Percentiles rank a stretch among this genome's conserved stretches.
Evolutionary conservation across 1,284 basidiomycete species (phyloP).

Genomic region (Phaffia rhodozyma): DNA sequence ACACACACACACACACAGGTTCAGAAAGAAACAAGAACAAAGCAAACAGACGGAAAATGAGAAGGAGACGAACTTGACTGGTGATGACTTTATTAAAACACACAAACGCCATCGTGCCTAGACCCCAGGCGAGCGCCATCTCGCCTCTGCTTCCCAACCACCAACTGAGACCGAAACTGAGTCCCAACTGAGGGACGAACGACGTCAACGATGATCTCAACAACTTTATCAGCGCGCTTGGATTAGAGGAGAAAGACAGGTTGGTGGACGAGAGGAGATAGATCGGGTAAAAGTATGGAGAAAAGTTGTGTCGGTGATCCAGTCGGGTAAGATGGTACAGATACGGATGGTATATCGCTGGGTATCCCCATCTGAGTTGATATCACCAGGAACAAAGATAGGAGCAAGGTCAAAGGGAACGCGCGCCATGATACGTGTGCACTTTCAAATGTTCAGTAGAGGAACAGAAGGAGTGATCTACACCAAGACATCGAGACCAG

Average conservation of each 20-base stretch:
- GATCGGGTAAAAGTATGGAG: constrained; percentile 88
- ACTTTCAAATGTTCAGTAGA: neutral
- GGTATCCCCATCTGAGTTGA: constrained; percentile 70
- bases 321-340: constrained; percentile 81
- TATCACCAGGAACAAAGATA: neutral
- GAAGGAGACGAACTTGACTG: constrained; percentile 55
- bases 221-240: constrained; percentile 12
- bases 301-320: constrained; percentile 97
- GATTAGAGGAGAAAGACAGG: constrained; percentile 28
- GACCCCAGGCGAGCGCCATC: constrained; percentile 73
- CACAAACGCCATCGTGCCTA: constrained; percentile 83
- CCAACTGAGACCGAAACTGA: constrained; percentile 28
- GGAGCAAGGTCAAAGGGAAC: neutral
- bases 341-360: constrained; percentile 85
- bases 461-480: neutral
- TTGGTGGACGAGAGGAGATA: constrained; percentile 48
- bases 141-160: constrained; percentile 38
- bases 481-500: too few relatives aligned
- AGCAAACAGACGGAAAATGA: neutral
- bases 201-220: constrained; percentile 30
- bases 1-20: neutral
- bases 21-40: neutral
- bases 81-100: constrained; percentile 98
- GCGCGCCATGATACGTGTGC: neutral
- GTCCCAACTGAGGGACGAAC: constrained; percentile 38